Base-by-base conservation (phyloP, 1,284 basidiomycete species). In the Thelephora terrestris region DNA sequence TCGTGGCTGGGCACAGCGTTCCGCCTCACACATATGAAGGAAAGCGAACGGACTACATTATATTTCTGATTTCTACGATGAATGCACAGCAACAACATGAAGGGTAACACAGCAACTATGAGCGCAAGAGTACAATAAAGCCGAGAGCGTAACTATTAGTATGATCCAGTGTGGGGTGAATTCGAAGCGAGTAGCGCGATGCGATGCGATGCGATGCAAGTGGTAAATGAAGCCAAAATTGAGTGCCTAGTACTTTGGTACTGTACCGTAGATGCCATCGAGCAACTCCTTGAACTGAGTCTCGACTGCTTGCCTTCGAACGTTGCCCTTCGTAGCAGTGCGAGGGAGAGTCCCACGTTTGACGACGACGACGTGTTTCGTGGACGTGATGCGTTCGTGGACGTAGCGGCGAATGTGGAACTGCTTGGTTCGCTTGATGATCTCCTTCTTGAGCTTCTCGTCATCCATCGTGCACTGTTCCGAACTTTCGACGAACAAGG, bases 251-350 rank as follows among this genome's bases (percentile, higher is more conserved):
- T 42, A 42, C 9, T 42, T 42, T 25, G 39, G 17, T 20, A 25
- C 25, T 5, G 39, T 42, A 42, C 39, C 39, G 25, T 42, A 80
- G 44, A 80, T 70, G 49, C 63, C 54, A 58, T 82, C 78, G 16
- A 83, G 64, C 35, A 70, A 64, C 23, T 57, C 56, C 58, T 68
- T 68, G 64, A 73, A 79, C 27, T 65, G 57, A 43, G 77, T 76
- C 61, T 83, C 80, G 29, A 82, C 78, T 17, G 76, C 79, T 51
- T 68, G 71, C 52, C 80, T 71, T 34, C 81, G 71, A 51, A 83
- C 75, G 55, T 83, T 83, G 14, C 81, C 81, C 61, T 83, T 83
- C 14, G 80, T 83, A 20, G 70, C 72, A 0, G 81, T 83, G 50
- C 81, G 70, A 29, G 81, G 81, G 36, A 84, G 67, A 0, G 77